Conservation (phyloP, 495 filamentous ascomycete species). For the Podospora australis region DNA sequence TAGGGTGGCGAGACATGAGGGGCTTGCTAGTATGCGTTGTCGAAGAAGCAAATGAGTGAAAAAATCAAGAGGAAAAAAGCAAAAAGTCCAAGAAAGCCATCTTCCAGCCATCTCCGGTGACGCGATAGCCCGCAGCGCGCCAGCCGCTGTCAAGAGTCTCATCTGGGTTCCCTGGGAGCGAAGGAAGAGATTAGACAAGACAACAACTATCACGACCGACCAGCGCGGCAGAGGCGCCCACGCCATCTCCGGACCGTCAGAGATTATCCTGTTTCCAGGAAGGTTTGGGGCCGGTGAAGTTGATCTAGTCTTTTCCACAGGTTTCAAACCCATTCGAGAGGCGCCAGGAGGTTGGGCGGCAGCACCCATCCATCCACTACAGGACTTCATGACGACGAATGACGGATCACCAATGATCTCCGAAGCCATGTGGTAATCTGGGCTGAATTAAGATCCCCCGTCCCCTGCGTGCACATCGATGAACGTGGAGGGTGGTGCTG, state of each 20-base stretch:
- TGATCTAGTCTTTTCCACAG: no score
- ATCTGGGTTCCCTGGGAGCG: no score
- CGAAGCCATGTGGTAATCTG: background rate
- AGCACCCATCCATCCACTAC: no score
- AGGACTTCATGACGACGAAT: background rate
- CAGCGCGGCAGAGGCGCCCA: no score
- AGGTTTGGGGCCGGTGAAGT: background rate
- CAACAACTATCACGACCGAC: background rate
- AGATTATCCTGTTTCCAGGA: no score
- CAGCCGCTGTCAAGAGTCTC: constrained; percentile 2
- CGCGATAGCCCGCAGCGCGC: constrained; percentile 6
- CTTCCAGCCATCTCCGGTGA: constrained; percentile 5
- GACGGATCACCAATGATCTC: background rate
- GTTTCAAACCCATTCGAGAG: no score
- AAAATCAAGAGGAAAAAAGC: background rate
- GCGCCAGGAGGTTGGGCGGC: no score
- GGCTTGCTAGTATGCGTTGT: no score
- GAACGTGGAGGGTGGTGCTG: no score
- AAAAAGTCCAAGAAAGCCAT: background rate
- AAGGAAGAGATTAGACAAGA: background rate
- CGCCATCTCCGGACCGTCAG: no score
- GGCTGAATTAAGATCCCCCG: background rate
- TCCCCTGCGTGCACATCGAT: background rate
- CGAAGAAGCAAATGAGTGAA: background rate
- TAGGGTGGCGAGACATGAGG: background rate